Conservation (phyloP, 371 early-diverging fungal genomes). For the Dichotomocladium elegans region DNA sequence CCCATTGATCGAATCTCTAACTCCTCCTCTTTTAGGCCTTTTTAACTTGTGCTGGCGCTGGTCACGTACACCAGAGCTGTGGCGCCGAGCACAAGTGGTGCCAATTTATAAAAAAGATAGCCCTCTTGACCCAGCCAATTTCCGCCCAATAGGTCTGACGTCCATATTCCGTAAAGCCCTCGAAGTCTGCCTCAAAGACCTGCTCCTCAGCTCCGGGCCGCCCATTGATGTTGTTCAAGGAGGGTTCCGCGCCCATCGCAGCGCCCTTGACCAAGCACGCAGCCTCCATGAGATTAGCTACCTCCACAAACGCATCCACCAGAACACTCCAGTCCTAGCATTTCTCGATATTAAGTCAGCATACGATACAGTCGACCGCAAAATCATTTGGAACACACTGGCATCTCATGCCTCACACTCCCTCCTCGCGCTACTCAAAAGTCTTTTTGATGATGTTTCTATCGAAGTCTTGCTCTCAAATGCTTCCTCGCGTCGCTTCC, state of each 20-base stretch:
- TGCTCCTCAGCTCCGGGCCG: not conserved
- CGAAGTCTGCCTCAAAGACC: slow-evolving; percentile 6
- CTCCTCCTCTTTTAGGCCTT: not conserved
- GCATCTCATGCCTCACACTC: not conserved
- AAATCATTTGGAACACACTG: slow-evolving; percentile 12
- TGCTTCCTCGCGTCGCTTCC: slow-evolving; percentile 7
- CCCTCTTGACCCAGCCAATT: slow-evolving; percentile 10
- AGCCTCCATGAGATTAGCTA: slow-evolving; percentile 17
- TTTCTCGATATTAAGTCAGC: slow-evolving; percentile 30
- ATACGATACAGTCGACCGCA: slow-evolving; percentile 24
- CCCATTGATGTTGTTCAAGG: slow-evolving; percentile 24
- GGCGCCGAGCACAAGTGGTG: slow-evolving; percentile 12
- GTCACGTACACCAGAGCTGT: not conserved
- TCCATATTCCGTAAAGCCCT: slow-evolving; percentile 11
- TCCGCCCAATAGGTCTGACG: slow-evolving; percentile 17
- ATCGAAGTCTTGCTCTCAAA: slow-evolving; percentile 10
- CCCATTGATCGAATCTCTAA: not conserved
- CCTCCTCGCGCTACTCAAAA: slow-evolving; percentile 3
- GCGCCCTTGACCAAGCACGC: slow-evolving; percentile 26
- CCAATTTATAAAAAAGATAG: slow-evolving; percentile 10
- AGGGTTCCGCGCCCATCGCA: slow-evolving; percentile 21
- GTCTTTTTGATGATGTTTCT: slow-evolving; percentile 15
- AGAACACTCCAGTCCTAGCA: slow-evolving; percentile 6
- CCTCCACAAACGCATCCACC: not conserved
- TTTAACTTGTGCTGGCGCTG: slow-evolving; percentile 11